phyloP scores from a whole-genome alignment of 768 basidiomycete species.

The Tubosaeta sp. region DNA sequence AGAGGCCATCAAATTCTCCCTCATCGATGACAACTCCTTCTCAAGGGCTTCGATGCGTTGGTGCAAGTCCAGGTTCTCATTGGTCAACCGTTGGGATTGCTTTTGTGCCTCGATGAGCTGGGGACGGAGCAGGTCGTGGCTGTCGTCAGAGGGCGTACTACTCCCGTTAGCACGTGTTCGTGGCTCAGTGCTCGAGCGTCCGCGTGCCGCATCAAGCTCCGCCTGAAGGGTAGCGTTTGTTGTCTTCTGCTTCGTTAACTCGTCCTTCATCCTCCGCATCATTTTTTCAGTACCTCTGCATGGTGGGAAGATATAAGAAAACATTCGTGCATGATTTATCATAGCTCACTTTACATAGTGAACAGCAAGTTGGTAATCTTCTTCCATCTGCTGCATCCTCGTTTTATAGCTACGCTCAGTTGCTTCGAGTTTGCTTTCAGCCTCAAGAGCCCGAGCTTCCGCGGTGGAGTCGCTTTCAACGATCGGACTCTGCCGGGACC shows the following conservation, averaged over 20 bases:
- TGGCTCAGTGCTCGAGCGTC: slow-evolving; percentile 51
- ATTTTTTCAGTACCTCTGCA: slow-evolving; percentile 94
- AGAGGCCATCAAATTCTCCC: slow-evolving; percentile 63
- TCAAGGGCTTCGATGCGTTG: slow-evolving; percentile 70
- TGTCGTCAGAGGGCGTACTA: slow-evolving; percentile 75
- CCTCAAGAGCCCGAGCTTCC: slow-evolving; percentile 54
- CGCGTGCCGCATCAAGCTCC: slow-evolving; percentile 74
- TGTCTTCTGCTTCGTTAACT: slow-evolving; percentile 86
- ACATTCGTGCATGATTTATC: slow-evolving; percentile 15
- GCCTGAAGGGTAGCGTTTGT: slow-evolving; percentile 74
- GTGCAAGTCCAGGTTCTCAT: slow-evolving; percentile 74
- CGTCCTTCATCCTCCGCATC: slow-evolving; percentile 95
- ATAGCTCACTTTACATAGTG: slow-evolving; percentile 88
- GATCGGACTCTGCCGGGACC: slow-evolving; percentile 53
- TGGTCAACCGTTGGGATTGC: slow-evolving; percentile 64
- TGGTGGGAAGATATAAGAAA: slow-evolving; percentile 15
- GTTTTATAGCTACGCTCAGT: slow-evolving; percentile 74
- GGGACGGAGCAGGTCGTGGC: slow-evolving; percentile 55
- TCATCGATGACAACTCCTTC: slow-evolving; percentile 67
- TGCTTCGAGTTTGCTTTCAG: slow-evolving; percentile 77
- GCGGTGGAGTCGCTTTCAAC: slow-evolving; percentile 34
- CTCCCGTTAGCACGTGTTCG: slow-evolving; percentile 66
- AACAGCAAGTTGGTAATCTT: slow-evolving; percentile 94
- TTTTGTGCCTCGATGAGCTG: slow-evolving; percentile 79
- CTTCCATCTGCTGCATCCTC: slow-evolving; percentile 84